phyloP scores from a whole-genome alignment of 805 yeast species.

The Priceomyces carsonii region DNA sequence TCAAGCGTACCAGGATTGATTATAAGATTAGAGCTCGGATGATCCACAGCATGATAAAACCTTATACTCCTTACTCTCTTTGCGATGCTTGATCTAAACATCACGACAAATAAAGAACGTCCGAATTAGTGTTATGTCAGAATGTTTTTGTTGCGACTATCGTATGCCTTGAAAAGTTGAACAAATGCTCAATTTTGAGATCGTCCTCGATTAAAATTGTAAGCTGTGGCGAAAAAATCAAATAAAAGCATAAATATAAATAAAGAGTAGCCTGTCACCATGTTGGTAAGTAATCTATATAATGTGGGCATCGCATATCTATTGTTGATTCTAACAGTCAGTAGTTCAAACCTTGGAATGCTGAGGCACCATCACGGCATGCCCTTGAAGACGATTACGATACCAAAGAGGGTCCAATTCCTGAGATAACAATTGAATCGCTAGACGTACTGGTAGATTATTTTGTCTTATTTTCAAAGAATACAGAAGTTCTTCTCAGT shows the following conservation, averaged over 20 bases:
- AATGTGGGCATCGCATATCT: no score
- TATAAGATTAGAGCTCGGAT: slow-evolving; percentile 35
- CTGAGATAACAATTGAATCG: slow-evolving; percentile 24
- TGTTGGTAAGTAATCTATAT: no score
- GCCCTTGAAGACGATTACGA: slow-evolving; percentile 44
- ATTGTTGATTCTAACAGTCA: no score
- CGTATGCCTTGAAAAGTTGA: no score
- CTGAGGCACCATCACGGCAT: slow-evolving; percentile 52
- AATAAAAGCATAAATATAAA: no score
- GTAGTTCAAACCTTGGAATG: slow-evolving; percentile 53
- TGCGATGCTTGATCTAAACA: not conserved
- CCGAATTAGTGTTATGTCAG: no score
- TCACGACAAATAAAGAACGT: not conserved
- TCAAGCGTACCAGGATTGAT: slow-evolving; percentile 36
- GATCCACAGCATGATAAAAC: slow-evolving; percentile 37
- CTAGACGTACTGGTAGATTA: slow-evolving; percentile 14
- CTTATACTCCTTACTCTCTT: slow-evolving; percentile 1
- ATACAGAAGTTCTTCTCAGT: slow-evolving; percentile 19
- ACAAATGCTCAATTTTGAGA: no score
- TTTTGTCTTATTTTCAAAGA: slow-evolving; percentile 30
- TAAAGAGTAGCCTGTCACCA: no score
- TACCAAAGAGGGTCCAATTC: slow-evolving; percentile 23
- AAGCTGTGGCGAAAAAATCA: no score
- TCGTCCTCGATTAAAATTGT: no score
- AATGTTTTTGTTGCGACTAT: no score